phyloP scores from a whole-genome alignment of 768 basidiomycete species.

The Krasilnikovozyma curviuscula region DNA sequence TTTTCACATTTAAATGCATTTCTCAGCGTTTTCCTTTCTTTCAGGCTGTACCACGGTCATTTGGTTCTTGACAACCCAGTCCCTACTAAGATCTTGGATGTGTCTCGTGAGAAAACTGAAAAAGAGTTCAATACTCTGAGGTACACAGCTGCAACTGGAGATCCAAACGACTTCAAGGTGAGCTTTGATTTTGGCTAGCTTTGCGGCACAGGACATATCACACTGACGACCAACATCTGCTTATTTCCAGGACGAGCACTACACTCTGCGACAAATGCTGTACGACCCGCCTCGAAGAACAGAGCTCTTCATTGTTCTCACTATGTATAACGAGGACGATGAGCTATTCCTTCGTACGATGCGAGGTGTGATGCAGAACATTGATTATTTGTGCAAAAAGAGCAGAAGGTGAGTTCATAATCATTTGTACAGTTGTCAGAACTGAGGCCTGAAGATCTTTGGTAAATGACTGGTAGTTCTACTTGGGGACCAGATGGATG shows the following conservation, averaged over 20 bases:
- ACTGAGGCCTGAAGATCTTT: no score
- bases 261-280: conserved; percentile 10
- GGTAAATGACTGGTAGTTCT: no score
- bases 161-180: conserved; percentile 11
- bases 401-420: no score
- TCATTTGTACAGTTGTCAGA: no score
- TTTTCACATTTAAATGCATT: no score
- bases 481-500: conserved; percentile 76
- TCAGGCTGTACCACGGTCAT: conserved; percentile 7
- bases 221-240: not conserved
- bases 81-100: conserved; percentile 3
- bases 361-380: conserved; percentile 76
- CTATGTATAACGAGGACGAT: conserved; percentile 12
- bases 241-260: conserved; percentile 3
- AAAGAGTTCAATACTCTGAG: conserved; percentile 6
- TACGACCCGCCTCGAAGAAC: conserved; percentile 7
- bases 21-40: not conserved
- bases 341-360: conserved; percentile 36
- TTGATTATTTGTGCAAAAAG: conserved; percentile 35
- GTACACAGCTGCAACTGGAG: conserved; percentile 11
- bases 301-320: conserved; percentile 13
- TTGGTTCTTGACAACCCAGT: conserved; percentile 10
- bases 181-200: not conserved
- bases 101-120: not conserved
- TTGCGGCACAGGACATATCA: not conserved